Evolutionary conservation across 2,329 filamentous ascomycete species (phyloP), one percentile per base, ranked within the genome.

Genomic region (Penicillium sp.): DNA sequence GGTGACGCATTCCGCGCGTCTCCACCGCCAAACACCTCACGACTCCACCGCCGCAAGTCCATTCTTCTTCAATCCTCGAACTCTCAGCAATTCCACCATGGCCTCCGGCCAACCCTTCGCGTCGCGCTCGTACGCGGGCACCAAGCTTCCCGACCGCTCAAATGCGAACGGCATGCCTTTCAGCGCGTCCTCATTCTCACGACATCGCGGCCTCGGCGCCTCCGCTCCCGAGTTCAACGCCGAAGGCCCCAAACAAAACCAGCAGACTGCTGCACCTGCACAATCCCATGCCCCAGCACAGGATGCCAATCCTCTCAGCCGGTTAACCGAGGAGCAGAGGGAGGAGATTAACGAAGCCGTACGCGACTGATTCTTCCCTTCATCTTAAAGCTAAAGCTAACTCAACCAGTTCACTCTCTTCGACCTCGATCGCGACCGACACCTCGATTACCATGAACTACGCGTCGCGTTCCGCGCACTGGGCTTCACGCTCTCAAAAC

Each of bases 371-470:
- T 28, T 34, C 32, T 29, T 28, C 8, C 22, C 18, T 32, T 27
- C 18, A 18, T 32, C 29, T 34, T 34, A 20, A 4, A 20, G 18
- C 18, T 20, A 31, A 39, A 32, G 27, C 46, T 49, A 45, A 49
- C 32, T 3, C 13, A 5, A 4, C 6, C 34, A 95, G 86, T 97
- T 97, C 71, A 84, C 85, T 52, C 83, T 97, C 56, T 97, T 98
- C 77, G 93, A 97, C 69, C 86, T 95, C 63, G 91, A 97, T 77
- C 91, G 94, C 68, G 90, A 97, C 73, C 81, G 84, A 38, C 84
- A 87, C 69, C 88, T 98, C 65, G 91, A 97, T 74, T 97, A 95
- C 76, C 93, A 97, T 74, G 93, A 98, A 73, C 87, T 97, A 67
- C 91, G 93, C 70, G 93, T 97, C 72, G 89, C 91, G 50, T 84